These are phyloP conservation scores for Penicillium fimorum DNA, from an alignment of 495 filamentous ascomycete species.

Conservation along the genomic window DNA sequence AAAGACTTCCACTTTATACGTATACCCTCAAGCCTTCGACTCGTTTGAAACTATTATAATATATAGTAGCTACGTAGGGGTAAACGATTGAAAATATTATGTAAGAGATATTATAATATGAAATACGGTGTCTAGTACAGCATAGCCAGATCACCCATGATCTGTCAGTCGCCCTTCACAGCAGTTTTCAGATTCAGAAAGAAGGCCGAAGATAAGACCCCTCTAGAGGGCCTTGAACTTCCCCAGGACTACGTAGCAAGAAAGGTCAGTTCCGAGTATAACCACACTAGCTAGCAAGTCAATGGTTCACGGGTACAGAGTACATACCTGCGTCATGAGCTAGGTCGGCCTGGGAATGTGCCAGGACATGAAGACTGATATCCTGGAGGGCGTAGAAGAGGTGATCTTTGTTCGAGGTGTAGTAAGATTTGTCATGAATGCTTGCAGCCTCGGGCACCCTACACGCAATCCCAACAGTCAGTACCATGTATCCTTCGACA, in stretches of 20 bases:
- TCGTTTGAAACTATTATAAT: too few relatives aligned
- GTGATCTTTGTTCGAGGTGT: slow-evolving; percentile 26
- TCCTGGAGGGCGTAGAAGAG: slow-evolving; percentile 17
- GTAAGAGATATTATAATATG: neutral
- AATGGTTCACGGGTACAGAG: neutral
- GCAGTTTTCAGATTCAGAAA: neutral
- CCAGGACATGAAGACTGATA: slow-evolving; percentile 27
- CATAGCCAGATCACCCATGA: neutral
- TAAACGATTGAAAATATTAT: neutral
- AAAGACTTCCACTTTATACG: too few relatives aligned
- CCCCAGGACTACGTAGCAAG: slow-evolving; percentile 9
- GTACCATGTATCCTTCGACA: neutral
- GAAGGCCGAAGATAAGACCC: neutral
- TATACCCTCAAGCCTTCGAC: too few relatives aligned
- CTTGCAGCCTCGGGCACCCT: slow-evolving; percentile 23
- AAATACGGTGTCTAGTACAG: slow-evolving; percentile 1
- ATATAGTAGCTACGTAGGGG: neutral
- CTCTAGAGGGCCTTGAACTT: slow-evolving; percentile 20
- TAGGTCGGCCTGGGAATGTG: slow-evolving; percentile 15
- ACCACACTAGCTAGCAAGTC: neutral
- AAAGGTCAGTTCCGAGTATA: neutral
- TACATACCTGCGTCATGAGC: slow-evolving; percentile 23
- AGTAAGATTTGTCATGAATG: slow-evolving; percentile 25
- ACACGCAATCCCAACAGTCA: neutral
- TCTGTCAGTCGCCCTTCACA: neutral